Evolutionary conservation across 2,329 filamentous ascomycete species (phyloP).

Genomic region (Pseudocercospora vitis): DNA sequence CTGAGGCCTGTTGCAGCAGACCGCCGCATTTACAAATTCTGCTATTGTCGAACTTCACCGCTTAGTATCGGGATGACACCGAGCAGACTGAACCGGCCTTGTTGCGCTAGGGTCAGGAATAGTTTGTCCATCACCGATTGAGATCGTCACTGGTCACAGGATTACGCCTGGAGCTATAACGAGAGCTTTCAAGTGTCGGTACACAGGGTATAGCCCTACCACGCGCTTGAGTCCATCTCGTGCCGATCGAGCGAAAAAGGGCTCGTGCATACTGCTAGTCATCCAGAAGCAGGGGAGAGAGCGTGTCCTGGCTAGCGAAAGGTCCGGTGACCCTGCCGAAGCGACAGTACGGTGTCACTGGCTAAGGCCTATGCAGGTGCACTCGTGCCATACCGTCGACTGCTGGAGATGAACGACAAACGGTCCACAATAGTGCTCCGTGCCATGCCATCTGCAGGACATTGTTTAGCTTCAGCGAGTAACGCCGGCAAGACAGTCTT

Average conservation of each 20-base stretch:
- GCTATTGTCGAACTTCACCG: not conserved
- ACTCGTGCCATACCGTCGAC: not conserved
- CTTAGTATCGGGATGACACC: not conserved
- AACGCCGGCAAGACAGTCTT: constrained; percentile 10
- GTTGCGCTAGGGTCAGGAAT: not conserved
- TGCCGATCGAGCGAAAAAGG: not conserved
- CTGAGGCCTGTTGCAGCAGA: not conserved
- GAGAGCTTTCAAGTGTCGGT: not conserved
- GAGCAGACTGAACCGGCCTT: not conserved
- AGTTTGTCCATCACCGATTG: not conserved
- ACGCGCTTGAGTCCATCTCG: not conserved
- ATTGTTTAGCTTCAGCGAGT: constrained; percentile 13
- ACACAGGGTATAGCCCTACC: constrained; percentile 8
- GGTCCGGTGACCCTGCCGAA: constrained; percentile 5
- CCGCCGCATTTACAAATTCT: not conserved
- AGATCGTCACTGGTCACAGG: constrained; percentile 13
- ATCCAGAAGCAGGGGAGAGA: not conserved
- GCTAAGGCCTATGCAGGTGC: constrained; percentile 2
- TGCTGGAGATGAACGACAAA: not conserved
- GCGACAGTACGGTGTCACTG: constrained; percentile 1
- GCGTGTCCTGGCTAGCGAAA: not conserved
- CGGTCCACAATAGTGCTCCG: not conserved
- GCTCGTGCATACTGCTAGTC: not conserved
- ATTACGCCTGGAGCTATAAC: not conserved
- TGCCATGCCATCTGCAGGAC: constrained; percentile 3